Evolutionary conservation across 2,329 filamentous ascomycete genomes (phyloP), one percentile per base, ranked within the genome.

Genomic region (Colletotrichum tanaceti): DNA sequence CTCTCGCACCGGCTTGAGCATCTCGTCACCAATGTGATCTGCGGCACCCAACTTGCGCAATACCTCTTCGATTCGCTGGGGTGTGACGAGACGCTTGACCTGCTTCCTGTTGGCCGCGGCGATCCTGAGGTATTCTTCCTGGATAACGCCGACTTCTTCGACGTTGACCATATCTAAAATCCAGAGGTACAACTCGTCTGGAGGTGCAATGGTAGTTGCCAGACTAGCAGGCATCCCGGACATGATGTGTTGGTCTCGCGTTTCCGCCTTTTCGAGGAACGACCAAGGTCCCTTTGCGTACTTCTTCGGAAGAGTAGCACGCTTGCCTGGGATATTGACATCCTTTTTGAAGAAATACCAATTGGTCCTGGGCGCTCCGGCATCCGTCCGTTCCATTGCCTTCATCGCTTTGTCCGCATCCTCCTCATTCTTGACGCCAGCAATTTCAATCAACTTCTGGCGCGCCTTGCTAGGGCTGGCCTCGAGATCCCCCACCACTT

Each of bases 141-240:
- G 84, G 49, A 93, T 76, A 52, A 87, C 82, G 49, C 83, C 79
- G 39, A 85, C 85, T 47, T 80, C 78, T 73, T 92, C 89, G 2
- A 81, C 75, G 63, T 85, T 87, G 24, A 90, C 79, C 78, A 90
- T 85, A 58, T 86, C 79, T 6, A 91, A 74, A 3, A 93, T 80
- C 91, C 92, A 94, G 18, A 85, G 73, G 58, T 93, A 84, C 1
- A 93, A 74, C 63, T 90, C 85, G 68, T 92, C 87, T 0, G 91
- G 88, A 14, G 93, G 75, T n/a, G 43, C 22, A 20, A 60, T 13
- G 9, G 46, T 57, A 13, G n/a, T 41, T 4, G 79, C 58, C 16
- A 90, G 80, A 52, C 87, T 84, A 63, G 87, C 84, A 1, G 89
- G 83, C 64, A 91, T 79, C 1, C 91, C 91, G 22, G 87, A 89